Base-by-base conservation (phyloP, 139 green algal genomes). In the Ulvella scutata region DNA sequence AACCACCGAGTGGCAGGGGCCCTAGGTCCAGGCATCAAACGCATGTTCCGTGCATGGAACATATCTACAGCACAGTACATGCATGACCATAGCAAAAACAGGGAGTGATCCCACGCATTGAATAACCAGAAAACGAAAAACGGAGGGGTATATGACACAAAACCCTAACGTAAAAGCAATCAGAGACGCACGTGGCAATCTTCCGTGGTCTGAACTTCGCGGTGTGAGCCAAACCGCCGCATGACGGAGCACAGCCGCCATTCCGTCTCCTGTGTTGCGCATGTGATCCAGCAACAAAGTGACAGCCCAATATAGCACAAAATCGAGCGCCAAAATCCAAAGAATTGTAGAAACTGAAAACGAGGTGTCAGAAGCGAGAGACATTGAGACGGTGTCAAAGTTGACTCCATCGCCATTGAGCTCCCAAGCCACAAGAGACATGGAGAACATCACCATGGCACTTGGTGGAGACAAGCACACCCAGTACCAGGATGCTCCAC, bases 271-370 rank as follows among this genome's bases (percentile, higher is more conserved):
- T 6, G 9, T 67, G n/a, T 67, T 31, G 74, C 81, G 3, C 60
- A 86, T 86, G 85, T 90, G 84, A 72, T 92, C 88, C 28, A 87
- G 74, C 75, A 93, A 92, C 82, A 83, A 88, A 1, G 84, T 83
- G 31, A 91, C 76, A 2, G 74, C 37, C 23, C 23, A 62, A 62
- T 83, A 94, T 37, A 92, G 72, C 21, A 84, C 37, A 3, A 89
- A 72, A 37, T 94, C 89, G 43, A 87, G 35, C 3, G 78, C 59
- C 43, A 94, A 81, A 75, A 92, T 84, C 51, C 31, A 35, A 60
- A 91, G 80, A 26, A 92, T 79, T 34, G 36, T 80, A 23, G 40
- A 77, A 0, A 81, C 83, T 44, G 78, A 87, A 80, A 92, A 92
- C 61, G 38, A 38, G 61, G 74, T 79, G 40, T 80, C 76, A 2